A percentile compares a stretch with the other conserved stretches of the same genome.
phyloP scores from a whole-genome alignment of 1,284 basidiomycete species.

The Gymnopus androsaceus region DNA sequence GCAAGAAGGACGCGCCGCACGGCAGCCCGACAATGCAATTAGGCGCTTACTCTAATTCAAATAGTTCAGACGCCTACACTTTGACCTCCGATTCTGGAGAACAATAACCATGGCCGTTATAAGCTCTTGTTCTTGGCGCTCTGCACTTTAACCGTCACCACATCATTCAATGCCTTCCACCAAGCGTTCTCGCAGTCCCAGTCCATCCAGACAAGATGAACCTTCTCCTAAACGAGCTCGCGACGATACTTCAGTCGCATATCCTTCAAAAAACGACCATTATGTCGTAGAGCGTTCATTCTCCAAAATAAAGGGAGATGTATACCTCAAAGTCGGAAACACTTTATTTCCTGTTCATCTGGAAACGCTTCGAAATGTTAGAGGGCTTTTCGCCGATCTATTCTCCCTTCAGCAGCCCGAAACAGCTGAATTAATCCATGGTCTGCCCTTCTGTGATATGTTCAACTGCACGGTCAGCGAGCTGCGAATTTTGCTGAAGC shows the following conservation, averaged over 20 bases:
- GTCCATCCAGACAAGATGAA: background rate
- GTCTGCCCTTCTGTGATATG: constrained; percentile 19
- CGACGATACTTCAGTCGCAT: background rate
- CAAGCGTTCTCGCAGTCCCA: constrained; percentile 4
- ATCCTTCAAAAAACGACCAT: background rate
- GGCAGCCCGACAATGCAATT: too few relatives aligned
- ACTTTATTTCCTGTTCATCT: constrained; percentile 27
- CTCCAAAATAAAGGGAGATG: constrained; percentile 27
- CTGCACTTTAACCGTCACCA: background rate
- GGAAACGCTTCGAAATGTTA: constrained; percentile 17
- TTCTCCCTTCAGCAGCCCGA: constrained; percentile 20
- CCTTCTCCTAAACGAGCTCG: background rate
- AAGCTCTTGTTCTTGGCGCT: background rate
- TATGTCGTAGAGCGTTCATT: constrained; percentile 20
- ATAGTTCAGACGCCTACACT: too few relatives aligned
- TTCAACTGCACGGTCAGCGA: constrained; percentile 17
- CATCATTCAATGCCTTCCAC: background rate
- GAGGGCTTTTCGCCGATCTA: constrained; percentile 24
- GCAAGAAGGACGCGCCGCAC: too few relatives aligned
- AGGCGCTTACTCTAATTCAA: too few relatives aligned
- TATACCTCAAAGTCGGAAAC: constrained; percentile 22
- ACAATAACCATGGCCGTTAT: constrained; percentile 30
- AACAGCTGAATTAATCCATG: constrained; percentile 16
- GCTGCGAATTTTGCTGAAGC: constrained; percentile 20
- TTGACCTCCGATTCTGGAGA: too few relatives aligned